Evolutionary conservation across 106 monocot genomes (phyloP), one percentile per base, ranked within the genome.

Genomic region (Dendrobium nobile): DNA sequence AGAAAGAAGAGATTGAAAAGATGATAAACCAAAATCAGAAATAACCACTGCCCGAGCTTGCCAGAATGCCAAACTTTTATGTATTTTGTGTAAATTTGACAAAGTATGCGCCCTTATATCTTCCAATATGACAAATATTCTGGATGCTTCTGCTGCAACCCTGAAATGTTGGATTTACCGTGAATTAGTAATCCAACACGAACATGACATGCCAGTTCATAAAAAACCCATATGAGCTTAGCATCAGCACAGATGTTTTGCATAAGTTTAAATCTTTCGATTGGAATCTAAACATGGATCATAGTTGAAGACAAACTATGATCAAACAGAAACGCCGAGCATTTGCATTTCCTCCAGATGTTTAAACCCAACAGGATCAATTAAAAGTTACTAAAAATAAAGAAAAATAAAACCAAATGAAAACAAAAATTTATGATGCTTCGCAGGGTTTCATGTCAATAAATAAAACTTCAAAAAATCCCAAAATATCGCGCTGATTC

Each of bases 31-130:
- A 42, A 56, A 47, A 65, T 27, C 75, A 75, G 19, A 28, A 77
- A 77, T 42, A 67, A 98, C 97, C 97, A 92, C 94, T 19, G 90
- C 89, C 44, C 87, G 84, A 47, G 89, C 86, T 64, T 92, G 88
- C 94, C 97, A 98, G 84, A 94, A 98, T 17, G 85, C 72, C 84
- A 98, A 77, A 70, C 86, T 97, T 81, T 92, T 97, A 51, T 92
- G 92, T 48, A 94, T 84, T 64, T 42, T 59, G 77, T 92, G 97
- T 82, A 97, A 82, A 83, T 80, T 90, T 67, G 82, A 88, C 37
- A 94, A 44, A 47, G 81, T 75, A 31, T 83, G 86, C 20, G 89
- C 87, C 73, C 88, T 82, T 54, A 94, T 87, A 79, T 98, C 97
- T 80, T 98, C 90, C 77, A 94, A 80, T 40, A 91, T 70, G 64